phyloP scores from a whole-genome alignment of 495 filamentous ascomycete genomes.

The Xylaria longipes region DNA sequence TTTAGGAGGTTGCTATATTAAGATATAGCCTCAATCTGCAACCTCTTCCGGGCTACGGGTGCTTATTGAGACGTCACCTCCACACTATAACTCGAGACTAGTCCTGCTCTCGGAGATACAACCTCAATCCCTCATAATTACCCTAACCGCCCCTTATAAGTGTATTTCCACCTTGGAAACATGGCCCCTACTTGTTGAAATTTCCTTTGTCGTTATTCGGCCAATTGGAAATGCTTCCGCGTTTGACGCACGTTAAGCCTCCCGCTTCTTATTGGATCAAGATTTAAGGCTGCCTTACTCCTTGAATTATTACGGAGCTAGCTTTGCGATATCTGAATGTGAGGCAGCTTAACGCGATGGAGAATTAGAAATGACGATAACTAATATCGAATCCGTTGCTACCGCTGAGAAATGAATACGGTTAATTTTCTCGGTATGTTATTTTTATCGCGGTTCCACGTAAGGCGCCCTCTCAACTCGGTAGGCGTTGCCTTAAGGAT shows the following conservation, averaged over 20 bases:
- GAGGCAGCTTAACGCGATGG: not conserved
- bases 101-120: not conserved
- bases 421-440: not conserved
- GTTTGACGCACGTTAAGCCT: not conserved
- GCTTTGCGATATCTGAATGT: not conserved
- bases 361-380: not conserved
- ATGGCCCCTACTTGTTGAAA: not conserved
- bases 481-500: too few relatives aligned
- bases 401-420: not conserved
- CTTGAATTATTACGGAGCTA: not conserved
- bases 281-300: not conserved
- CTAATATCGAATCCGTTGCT: not conserved
- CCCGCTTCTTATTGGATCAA: slow-evolving; percentile 8
- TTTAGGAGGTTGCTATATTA: slow-evolving; percentile 40
- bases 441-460: not conserved
- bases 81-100: slow-evolving; percentile 9
- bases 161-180: not conserved
- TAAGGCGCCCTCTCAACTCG: not conserved
- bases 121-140: slow-evolving; percentile 19
- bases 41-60: slow-evolving; percentile 32
- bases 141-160: slow-evolving; percentile 28
- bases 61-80: slow-evolving; percentile 40
- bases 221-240: slow-evolving; percentile 7
- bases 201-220: not conserved
- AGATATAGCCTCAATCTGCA: slow-evolving; percentile 42